Conservation (phyloP, 164 flowering plant genomes). For the Taxillus chinensis region DNA sequence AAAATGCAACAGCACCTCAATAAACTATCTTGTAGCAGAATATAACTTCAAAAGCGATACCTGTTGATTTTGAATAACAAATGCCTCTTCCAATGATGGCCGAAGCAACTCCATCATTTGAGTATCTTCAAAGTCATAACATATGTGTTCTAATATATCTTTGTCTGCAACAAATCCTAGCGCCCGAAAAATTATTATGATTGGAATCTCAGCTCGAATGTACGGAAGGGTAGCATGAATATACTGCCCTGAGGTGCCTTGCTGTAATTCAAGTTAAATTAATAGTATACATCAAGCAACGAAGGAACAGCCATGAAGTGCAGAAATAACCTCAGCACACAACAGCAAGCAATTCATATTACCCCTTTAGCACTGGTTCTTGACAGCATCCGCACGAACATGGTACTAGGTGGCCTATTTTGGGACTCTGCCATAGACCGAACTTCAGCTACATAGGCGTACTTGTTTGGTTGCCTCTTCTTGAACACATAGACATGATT, state of each 20-base stretch:
- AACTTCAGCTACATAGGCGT: slow-evolving; percentile 90
- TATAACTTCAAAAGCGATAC: slow-evolving; percentile 15
- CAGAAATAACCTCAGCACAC: neutral
- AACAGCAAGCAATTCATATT: slow-evolving; percentile 10
- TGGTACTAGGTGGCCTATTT: slow-evolving; percentile 90
- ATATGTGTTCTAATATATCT: slow-evolving; percentile 89
- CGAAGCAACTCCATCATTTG: slow-evolving; percentile 97
- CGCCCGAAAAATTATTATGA: slow-evolving; percentile 88
- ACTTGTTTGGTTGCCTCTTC: slow-evolving; percentile 98
- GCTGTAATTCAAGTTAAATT: slow-evolving; percentile 12
- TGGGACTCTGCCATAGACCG: slow-evolving; percentile 97
- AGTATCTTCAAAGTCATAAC: slow-evolving; percentile 76
- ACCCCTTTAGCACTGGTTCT: slow-evolving; percentile 96
- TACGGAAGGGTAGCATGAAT: slow-evolving; percentile 96
- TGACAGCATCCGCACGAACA: slow-evolving; percentile 99
- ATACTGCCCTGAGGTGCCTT: slow-evolving; percentile 92
- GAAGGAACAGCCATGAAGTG: neutral
- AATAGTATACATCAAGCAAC: neutral
- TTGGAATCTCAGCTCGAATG: slow-evolving; percentile 87
- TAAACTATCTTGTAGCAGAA: no score
- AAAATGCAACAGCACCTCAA: no score
- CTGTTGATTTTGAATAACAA: slow-evolving; percentile 95
- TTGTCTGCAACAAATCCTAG: slow-evolving; percentile 96
- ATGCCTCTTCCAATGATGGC: slow-evolving; percentile 95
- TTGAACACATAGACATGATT: slow-evolving; percentile 98